These are phyloP conservation scores for Quillaja saponaria DNA, from an alignment of 306 rosid genomes.

Conservation along the genomic window DNA sequence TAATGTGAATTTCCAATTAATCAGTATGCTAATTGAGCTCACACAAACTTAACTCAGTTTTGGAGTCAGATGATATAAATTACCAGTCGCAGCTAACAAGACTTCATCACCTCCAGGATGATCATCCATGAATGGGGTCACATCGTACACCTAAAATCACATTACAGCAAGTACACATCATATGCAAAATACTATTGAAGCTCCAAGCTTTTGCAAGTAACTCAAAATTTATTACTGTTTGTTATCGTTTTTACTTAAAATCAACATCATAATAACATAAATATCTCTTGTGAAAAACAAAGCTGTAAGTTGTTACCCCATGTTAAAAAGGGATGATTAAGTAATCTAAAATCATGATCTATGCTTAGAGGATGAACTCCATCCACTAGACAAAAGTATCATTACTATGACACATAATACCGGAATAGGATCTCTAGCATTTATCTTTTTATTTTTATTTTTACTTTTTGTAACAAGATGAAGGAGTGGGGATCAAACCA, in stretches of 20 bases:
- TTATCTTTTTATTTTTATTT: too few relatives aligned
- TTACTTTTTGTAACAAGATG: too few relatives aligned
- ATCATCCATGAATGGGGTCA: conserved; percentile 90
- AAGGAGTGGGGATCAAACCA: too few relatives aligned
- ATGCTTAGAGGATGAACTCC: too few relatives aligned
- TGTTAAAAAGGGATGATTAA: too few relatives aligned
- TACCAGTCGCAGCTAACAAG: conserved; percentile 79
- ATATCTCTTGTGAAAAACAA: too few relatives aligned
- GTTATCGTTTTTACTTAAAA: neutral
- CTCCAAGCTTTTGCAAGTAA: conserved; percentile 6
- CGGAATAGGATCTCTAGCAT: too few relatives aligned
- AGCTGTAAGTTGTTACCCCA: too few relatives aligned
- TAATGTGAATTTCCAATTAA: conserved; percentile 11
- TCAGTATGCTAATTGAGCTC: neutral
- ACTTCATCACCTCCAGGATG: conserved; percentile 99
- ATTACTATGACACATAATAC: too few relatives aligned
- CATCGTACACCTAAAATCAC: conserved; percentile 72
- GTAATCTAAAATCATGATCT: too few relatives aligned
- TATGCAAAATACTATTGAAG: conserved; percentile 4
- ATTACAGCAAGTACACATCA: neutral
- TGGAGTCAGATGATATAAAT: conserved; percentile 22
- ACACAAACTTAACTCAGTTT: neutral
- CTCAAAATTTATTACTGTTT: neutral
- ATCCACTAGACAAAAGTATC: too few relatives aligned
- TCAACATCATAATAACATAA: conserved; percentile 15